Base-by-base conservation (phyloP, 768 basidiomycete genomes). In the Leucosporidium scottii region DNA sequence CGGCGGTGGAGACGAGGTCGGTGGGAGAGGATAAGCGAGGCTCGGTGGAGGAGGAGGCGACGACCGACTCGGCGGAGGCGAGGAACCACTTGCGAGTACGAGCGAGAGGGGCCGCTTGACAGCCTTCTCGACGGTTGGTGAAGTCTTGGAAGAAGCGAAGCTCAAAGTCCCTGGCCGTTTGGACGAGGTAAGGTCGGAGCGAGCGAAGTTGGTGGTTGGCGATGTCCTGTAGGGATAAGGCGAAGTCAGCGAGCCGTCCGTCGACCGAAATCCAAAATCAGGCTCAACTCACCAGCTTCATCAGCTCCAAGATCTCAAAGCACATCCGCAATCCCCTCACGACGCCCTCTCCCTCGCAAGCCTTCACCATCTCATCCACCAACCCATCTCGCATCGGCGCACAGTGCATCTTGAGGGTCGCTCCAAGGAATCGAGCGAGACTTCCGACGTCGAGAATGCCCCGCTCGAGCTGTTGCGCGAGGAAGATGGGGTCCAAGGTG, bases 171-270 rank as follows among this genome's bases (percentile, higher is more conserved):
- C 87, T 85, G 1, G 92, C 86, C 49, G 86, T 86, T 67, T 86
- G 85, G 73, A 90, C 83, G 65, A 96, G 84, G 80, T 87, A 91
- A n/a, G 91, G 90, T 59, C 92, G 87, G n/a, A 93, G 82, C 39
- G 89, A 87, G 76, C 91, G 88, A 39, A 96, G 84, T 79, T 94
- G 93, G 79, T 94, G 93, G 77, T 96, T 96, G 31, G 93, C 93
- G 69, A 96, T 93, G 78, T 96, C 93, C 92, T 94, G 65, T 25
- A 13, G 28, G 27, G 36, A 13, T 2, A 27, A 57, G 72, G 61
- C 73, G 69, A 68, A 47, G 65, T 58, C 39, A 44, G 39, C 39
- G 39, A 15, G 15, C 10, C 39, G 34, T 44, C 39, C 10, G 15
- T 17, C 39, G 15, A 2, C 39, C 13, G 15, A 9, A 44, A 27